These are phyloP conservation scores for Paramecium sexaurelia DNA, from an alignment of 73 alveolate species.

Conservation along the genomic window DNA sequence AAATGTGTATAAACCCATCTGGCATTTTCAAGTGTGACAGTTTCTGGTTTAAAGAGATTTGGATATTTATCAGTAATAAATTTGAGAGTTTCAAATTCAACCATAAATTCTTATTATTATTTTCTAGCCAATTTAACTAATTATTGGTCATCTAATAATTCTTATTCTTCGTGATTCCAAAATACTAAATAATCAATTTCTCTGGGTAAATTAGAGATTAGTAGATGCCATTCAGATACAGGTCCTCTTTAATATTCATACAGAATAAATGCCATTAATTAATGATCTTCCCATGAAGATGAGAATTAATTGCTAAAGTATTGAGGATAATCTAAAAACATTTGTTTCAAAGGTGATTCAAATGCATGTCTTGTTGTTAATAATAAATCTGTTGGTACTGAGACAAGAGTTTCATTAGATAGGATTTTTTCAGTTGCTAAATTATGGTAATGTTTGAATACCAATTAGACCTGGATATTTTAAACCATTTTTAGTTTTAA, in stretches of 20 bases:
- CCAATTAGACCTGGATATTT: slow-evolving; percentile 60
- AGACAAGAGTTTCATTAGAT: slow-evolving; percentile 46
- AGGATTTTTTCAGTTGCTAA: slow-evolving; percentile 61
- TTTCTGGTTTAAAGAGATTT: background rate
- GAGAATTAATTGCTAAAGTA: slow-evolving; percentile 21
- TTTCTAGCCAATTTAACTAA: slow-evolving; percentile 31
- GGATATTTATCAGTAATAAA: slow-evolving; percentile 35
- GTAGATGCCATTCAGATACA: slow-evolving; percentile 59
- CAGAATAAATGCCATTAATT: slow-evolving; percentile 35
- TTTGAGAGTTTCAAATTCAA: slow-evolving; percentile 37
- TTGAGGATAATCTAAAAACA: slow-evolving; percentile 54
- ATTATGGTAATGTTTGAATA: background rate
- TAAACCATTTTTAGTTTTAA: slow-evolving; percentile 58
- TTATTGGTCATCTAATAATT: slow-evolving; percentile 13
- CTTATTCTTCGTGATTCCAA: slow-evolving; percentile 62
- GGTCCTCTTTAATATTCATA: slow-evolving; percentile 60
- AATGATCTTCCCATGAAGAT: slow-evolving; percentile 56
- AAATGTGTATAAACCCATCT: slow-evolving; percentile 65
- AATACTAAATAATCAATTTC: slow-evolving; percentile 59
- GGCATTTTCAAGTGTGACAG: slow-evolving; percentile 47
- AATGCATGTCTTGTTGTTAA: slow-evolving; percentile 57
- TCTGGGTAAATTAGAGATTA: slow-evolving; percentile 58
- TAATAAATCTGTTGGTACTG: slow-evolving; percentile 48
- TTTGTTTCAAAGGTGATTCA: slow-evolving; percentile 21
- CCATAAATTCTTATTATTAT: slow-evolving; percentile 13